Conservation (phyloP, 2,329 filamentous ascomycete species). For the Trichoderma lentiforme region DNA sequence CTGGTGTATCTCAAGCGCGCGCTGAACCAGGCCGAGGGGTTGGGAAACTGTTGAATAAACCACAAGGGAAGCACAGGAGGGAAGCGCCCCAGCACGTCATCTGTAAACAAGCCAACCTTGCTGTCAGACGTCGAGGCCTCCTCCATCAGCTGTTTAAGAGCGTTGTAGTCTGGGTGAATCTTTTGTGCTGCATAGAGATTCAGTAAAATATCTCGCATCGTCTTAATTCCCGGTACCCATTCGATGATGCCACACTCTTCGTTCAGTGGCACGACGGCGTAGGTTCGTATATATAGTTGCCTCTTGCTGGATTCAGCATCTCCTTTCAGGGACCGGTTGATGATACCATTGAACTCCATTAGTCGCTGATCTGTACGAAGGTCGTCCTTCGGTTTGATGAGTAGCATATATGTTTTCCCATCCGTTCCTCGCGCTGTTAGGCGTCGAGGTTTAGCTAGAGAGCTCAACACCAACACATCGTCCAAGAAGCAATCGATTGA, state of each 20-base stretch:
- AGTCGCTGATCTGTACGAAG: slow-evolving; percentile 94
- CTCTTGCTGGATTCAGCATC: slow-evolving; percentile 88
- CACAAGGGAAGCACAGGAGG: slow-evolving; percentile 84
- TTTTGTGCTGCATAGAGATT: slow-evolving; percentile 73
- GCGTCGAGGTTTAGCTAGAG: slow-evolving; percentile 86
- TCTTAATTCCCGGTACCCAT: slow-evolving; percentile 96
- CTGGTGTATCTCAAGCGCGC: slow-evolving; percentile 86
- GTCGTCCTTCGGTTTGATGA: slow-evolving; percentile 98
- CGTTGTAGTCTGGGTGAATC: slow-evolving; percentile 65
- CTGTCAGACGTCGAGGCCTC: slow-evolving; percentile 54
- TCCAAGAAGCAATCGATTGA: slow-evolving; percentile 80
- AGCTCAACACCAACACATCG: slow-evolving; percentile 84
- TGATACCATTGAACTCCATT: slow-evolving; percentile 99
- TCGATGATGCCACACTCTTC: slow-evolving; percentile 98
- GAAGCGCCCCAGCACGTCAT: slow-evolving; percentile 63
- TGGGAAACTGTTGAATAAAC: slow-evolving; percentile 94
- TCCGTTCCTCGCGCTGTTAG: slow-evolving; percentile 86
- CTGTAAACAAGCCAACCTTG: slow-evolving; percentile 69
- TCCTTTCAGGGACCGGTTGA: slow-evolving; percentile 89
- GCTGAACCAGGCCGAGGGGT: slow-evolving; percentile 87
- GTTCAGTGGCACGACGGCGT: slow-evolving; percentile 92
- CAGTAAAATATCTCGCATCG: slow-evolving; percentile 85
- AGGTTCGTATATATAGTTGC: slow-evolving; percentile 93
- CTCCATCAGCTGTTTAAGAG: slow-evolving; percentile 62
- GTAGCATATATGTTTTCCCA: slow-evolving; percentile 79